These are phyloP conservation scores for Arabidopsis arenosa DNA, from an alignment of 345 rosid genomes.

Conservation along the genomic window DNA sequence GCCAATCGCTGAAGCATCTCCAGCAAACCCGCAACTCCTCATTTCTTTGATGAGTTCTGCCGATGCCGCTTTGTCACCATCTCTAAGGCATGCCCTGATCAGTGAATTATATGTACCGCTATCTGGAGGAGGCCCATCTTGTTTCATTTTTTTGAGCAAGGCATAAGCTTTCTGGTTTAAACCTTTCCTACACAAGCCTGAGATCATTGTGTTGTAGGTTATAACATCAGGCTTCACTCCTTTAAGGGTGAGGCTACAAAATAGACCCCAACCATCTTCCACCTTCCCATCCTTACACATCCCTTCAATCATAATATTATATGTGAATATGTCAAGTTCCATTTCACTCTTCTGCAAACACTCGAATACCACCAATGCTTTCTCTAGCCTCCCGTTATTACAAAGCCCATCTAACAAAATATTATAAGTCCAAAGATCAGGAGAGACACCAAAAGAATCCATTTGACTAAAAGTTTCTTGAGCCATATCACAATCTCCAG, in stretches of 20 bases:
- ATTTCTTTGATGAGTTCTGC: too few relatives aligned
- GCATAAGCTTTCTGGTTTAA: not conserved
- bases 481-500: not conserved
- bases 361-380: not conserved
- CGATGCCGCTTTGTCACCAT: not conserved
- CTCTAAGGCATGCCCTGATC: not conserved
- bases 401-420: not conserved
- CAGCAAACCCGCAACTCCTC: too few relatives aligned
- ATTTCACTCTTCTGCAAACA: not conserved
- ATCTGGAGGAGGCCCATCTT: not conserved
- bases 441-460: not conserved
- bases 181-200: not conserved
- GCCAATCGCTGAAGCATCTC: too few relatives aligned
- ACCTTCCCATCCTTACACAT: not conserved
- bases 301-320: not conserved
- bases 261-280: not conserved
- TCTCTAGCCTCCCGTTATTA: not conserved
- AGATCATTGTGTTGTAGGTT: not conserved
- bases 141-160: not conserved
- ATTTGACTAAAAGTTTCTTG: not conserved
- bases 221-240: not conserved
- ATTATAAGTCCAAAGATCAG: not conserved
- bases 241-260: not conserved
- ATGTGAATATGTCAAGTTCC: not conserved
- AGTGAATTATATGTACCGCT: not conserved